These are phyloP conservation scores for Kodamaea lidongshanica DNA, from an alignment of 805 yeast genomes.

Conservation along the genomic window DNA sequence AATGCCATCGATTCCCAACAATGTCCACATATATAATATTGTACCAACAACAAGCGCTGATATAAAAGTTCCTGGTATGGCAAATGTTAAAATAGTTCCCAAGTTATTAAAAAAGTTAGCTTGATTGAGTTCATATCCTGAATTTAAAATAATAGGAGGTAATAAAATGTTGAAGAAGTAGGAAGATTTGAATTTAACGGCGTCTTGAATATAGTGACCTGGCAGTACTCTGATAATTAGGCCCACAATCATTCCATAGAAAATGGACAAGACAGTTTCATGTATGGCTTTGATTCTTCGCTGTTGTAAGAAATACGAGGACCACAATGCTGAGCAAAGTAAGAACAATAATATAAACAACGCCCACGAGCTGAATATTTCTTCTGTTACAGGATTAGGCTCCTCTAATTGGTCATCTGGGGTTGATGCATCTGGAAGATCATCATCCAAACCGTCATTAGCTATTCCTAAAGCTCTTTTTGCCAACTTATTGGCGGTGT, in stretches of 20 bases:
- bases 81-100: constrained; percentile 85
- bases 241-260: constrained; percentile 96
- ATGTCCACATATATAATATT: constrained; percentile 82
- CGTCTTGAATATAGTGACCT: constrained; percentile 95
- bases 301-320: constrained; percentile 87
- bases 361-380: constrained; percentile 97
- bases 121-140: constrained; percentile 95
- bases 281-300: constrained; percentile 91
- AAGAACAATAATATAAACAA: constrained; percentile 76
- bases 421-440: constrained; percentile 30
- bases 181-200: constrained; percentile 89
- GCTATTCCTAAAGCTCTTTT: constrained; percentile 28
- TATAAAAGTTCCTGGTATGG: constrained; percentile 94
- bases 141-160: constrained; percentile 93
- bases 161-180: constrained; percentile 89
- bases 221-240: constrained; percentile 84
- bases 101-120: constrained; percentile 90
- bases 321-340: constrained; percentile 87
- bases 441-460: constrained; percentile 28
- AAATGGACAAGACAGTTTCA: constrained; percentile 92
- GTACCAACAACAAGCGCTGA: constrained; percentile 89
- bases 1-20: constrained; percentile 83
- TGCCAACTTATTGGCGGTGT: constrained; percentile 21
- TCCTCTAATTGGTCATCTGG: constrained; percentile 54
- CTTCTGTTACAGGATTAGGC: constrained; percentile 84